Base-by-base conservation (phyloP, 768 basidiomycete genomes). In the Mycena metata region DNA sequence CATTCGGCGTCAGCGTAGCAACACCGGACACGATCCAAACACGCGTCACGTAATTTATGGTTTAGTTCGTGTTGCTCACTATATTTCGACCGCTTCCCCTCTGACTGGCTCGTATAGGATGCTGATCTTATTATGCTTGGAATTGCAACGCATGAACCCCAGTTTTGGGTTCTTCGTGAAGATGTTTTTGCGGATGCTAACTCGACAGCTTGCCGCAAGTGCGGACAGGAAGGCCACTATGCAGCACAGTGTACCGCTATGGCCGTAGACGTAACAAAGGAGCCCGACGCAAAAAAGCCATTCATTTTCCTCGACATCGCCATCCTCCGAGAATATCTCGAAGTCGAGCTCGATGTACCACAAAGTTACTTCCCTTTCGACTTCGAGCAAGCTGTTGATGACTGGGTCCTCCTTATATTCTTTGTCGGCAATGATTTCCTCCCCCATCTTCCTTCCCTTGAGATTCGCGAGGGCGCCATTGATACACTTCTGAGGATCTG, bases 391-490 rank as follows among this genome's bases (percentile, higher is more conserved):
- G 96, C 98, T 42, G 94, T 99, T 80, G 98, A 99, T 87, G 98
- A 99, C 80, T 99, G 98, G 98, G 95, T 99, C 74, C 90, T 99
- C 76, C 89, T 99, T 76, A 99, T 99, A 74, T 99, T 99, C 90
- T 98, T 99, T 81, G 98, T 99, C 79, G 98, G 98, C 74, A 99
- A 99, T 84, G 96, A 98, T 85, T 96, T 99, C 88, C 87, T 99
- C 74, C 98, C 98, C 23, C 98, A 99, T 83, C 86, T 99, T 65
- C 98, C 98, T 26, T 95, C 93, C 66, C 89, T 99, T 86, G 98
- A 99, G 85, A 99, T 99, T 78, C 90, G 98, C 75, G 97, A 99
- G 84, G 98, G 98, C 69, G 98, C 97, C 35, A 98, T 99, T 84
- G 98, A 99, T 84, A 98, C 94, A 64, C 83, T 99, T 69, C 82